phyloP scores from a whole-genome alignment of 1,284 basidiomycete species.

The Austroboletus niveus region DNA sequence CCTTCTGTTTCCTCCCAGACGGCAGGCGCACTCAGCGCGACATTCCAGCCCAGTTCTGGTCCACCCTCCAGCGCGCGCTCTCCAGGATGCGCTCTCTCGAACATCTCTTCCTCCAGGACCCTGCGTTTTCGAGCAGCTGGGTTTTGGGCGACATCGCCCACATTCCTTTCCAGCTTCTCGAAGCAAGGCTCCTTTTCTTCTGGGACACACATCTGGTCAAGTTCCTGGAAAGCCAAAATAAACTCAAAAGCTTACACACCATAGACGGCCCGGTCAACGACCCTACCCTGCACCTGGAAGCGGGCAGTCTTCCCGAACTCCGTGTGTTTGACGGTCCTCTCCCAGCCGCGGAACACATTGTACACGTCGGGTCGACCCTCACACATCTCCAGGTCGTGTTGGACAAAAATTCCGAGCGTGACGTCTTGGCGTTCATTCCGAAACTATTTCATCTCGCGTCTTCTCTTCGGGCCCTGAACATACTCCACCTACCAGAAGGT shows the following conservation, averaged over 20 bases:
- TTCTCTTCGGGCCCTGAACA: constrained; percentile 31
- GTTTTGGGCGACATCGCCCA: constrained; percentile 27
- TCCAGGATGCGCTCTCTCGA: constrained; percentile 30
- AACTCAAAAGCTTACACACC: constrained; percentile 27
- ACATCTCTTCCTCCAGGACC: constrained; percentile 29
- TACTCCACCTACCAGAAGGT: constrained; percentile 33
- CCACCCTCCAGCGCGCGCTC: constrained; percentile 23
- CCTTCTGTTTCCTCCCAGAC: constrained; percentile 26
- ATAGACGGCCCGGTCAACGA: constrained; percentile 27
- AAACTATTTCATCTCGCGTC: constrained; percentile 22
- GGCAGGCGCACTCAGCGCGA: constrained; percentile 18
- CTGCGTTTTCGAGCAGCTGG: constrained; percentile 26
- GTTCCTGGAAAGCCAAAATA: constrained; percentile 35
- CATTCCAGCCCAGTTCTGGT: constrained; percentile 28
- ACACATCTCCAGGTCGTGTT: constrained; percentile 28
- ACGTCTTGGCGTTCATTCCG: constrained; percentile 29
- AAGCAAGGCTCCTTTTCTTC: constrained; percentile 26
- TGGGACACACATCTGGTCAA: constrained; percentile 31
- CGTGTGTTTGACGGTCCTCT: constrained; percentile 30
- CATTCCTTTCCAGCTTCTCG: constrained; percentile 33
- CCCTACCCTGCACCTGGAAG: constrained; percentile 23
- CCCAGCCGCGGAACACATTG: constrained; percentile 26
- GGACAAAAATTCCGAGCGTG: constrained; percentile 23
- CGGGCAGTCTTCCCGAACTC: constrained; percentile 30
- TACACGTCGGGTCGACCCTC: constrained; percentile 26